These are phyloP conservation scores for Phylloporus sp. DNA, from an alignment of 768 basidiomycete species.

Conservation along the genomic window DNA sequence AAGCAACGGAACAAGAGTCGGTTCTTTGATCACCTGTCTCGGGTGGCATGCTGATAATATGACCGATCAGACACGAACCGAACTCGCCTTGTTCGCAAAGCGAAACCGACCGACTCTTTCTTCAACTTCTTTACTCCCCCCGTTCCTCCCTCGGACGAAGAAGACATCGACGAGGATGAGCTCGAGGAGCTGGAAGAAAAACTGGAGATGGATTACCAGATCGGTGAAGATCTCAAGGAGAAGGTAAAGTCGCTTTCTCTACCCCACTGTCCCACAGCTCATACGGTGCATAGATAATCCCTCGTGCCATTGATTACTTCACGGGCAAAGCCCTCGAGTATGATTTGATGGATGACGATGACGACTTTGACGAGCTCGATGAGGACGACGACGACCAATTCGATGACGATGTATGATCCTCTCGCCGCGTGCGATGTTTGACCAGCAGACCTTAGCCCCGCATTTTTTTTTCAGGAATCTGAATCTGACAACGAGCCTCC, in stretches of 20 bases:
- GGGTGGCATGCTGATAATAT: background rate
- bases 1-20: constrained; percentile 99
- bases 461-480: constrained; percentile 44
- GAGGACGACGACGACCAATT: constrained; percentile 48
- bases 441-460: constrained; percentile 16
- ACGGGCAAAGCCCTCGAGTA: constrained; percentile 93
- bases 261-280: background rate
- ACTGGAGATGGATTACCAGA: constrained; percentile 95
- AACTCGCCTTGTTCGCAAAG: constrained; percentile 79
- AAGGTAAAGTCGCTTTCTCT: constrained; percentile 48
- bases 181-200: constrained; percentile 89
- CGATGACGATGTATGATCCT: constrained; percentile 52
- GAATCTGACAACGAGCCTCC: constrained; percentile 65
- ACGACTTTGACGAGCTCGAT: constrained; percentile 57
- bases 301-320: constrained; percentile 95
- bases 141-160: constrained; percentile 62
- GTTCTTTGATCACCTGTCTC: background rate
- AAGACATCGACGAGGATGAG: constrained; percentile 75
- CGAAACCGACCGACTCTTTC: constrained; percentile 89
- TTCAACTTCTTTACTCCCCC: constrained; percentile 98
- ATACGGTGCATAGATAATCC: constrained; percentile 67
- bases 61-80: constrained; percentile 65
- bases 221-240: constrained; percentile 97
- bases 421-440: constrained; percentile 10
- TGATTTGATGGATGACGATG: constrained; percentile 53